phyloP scores from a whole-genome alignment of 2,329 filamentous ascomycete species.

The Aspergillus arachidicola region DNA sequence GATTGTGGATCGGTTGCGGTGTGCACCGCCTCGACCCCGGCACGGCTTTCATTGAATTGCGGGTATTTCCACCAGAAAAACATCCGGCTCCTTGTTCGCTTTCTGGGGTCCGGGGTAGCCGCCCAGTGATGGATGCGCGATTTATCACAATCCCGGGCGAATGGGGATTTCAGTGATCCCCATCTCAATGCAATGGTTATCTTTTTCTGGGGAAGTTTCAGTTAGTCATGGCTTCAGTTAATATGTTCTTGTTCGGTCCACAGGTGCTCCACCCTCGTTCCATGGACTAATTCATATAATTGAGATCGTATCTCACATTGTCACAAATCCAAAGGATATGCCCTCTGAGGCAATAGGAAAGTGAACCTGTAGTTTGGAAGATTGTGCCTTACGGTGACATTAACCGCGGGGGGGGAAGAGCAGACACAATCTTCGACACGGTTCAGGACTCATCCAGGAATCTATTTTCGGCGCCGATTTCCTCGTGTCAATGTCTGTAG shows the following conservation, averaged over 20 bases:
- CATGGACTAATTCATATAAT: not conserved
- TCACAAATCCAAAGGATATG: not conserved
- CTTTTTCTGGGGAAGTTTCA: slow-evolving; percentile 3
- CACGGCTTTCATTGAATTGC: not conserved
- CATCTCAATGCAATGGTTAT: not conserved
- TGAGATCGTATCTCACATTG: not conserved
- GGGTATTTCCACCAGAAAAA: not conserved
- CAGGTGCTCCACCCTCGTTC: not conserved
- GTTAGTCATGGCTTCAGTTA: slow-evolving; percentile 6
- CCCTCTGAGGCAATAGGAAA: not conserved
- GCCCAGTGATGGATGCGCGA: slow-evolving; percentile 3
- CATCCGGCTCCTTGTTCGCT: not conserved
- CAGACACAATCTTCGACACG: not conserved
- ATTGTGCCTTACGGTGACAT: not conserved
- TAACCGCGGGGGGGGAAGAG: not conserved
- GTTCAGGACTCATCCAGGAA: not conserved
- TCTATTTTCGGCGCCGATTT: not conserved
- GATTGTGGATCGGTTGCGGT: not conserved
- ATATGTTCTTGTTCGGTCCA: not conserved
- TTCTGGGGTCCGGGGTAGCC: slow-evolving; percentile 3
- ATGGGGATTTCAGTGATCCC: not conserved
- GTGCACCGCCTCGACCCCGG: not conserved
- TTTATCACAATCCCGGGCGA: not conserved
- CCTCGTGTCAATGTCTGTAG: not conserved
- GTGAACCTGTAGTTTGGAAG: not conserved